phyloP scores from a whole-genome alignment of 768 basidiomycete genomes.

The Heimioporus sp. region DNA sequence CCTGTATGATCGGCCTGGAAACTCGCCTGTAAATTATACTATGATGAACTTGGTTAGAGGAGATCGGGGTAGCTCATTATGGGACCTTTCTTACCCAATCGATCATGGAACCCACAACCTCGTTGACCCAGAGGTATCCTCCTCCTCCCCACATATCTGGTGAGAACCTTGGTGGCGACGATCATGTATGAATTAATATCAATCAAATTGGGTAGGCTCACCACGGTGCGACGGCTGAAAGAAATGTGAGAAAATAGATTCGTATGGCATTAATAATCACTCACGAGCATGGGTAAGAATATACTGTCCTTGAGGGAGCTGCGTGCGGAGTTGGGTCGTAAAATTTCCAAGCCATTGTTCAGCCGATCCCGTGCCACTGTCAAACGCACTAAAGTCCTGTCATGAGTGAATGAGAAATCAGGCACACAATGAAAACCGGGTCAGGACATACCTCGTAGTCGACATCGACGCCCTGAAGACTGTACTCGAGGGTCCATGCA shows the following conservation, averaged over 20 bases:
- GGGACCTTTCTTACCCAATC: too few relatives aligned
- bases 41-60: conserved; percentile 7
- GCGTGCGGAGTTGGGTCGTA: conserved; percentile 31
- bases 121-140: too few relatives aligned
- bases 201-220: conserved; percentile 2
- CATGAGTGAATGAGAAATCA: not conserved
- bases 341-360: conserved; percentile 35
- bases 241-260: not conserved
- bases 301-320: conserved; percentile 32
- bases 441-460: conserved; percentile 43
- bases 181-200: too few relatives aligned
- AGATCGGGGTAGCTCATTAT: not conserved
- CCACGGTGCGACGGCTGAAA: conserved; percentile 21
- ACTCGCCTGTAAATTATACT: conserved; percentile 41
- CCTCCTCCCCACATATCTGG: too few relatives aligned
- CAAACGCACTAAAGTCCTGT: conserved; percentile 34
- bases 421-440: not conserved
- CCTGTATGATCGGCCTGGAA: not conserved
- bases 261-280: conserved; percentile 3
- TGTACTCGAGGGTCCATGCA: conserved; percentile 44
- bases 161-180: too few relatives aligned
- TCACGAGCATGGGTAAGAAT: conserved; percentile 37
- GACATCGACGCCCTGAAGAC: conserved; percentile 51
- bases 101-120: too few relatives aligned
- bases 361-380: conserved; percentile 36